Conservation (phyloP, 768 basidiomycete genomes). For the Tremella yokohamensis region DNA sequence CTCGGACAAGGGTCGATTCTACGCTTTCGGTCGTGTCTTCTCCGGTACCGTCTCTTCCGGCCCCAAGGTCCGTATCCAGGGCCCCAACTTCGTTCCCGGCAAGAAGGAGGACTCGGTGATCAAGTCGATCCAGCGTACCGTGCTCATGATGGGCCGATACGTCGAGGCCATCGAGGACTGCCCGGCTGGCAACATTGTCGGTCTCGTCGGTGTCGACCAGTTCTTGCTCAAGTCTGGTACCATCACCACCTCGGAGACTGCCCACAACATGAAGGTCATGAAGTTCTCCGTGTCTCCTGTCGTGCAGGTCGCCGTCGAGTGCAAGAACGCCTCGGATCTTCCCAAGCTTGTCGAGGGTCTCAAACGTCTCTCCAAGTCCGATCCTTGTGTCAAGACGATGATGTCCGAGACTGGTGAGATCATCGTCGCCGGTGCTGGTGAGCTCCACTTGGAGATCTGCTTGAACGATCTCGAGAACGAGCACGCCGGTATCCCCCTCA, state of each 20-base stretch:
- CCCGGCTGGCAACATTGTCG: conserved; percentile 96
- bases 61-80: conserved; percentile 98
- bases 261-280: conserved; percentile 99
- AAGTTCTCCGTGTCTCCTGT: conserved; percentile 99
- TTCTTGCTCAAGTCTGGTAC: conserved; percentile 99
- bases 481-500: conserved; percentile 98
- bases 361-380: conserved; percentile 99
- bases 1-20: conserved; percentile 99
- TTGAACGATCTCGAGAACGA: conserved; percentile 99
- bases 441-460: conserved; percentile 98
- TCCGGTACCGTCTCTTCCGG: conserved; percentile 95
- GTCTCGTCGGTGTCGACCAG: conserved; percentile 99
- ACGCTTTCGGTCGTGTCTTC: conserved; percentile 99
- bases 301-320: conserved; percentile 97
- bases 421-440: conserved; percentile 98
- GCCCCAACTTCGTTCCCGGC: conserved; percentile 96
- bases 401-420: conserved; percentile 90
- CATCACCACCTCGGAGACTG: conserved; percentile 93
- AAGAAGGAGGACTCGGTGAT: conserved; percentile 98
- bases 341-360: conserved; percentile 99
- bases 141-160: conserved; percentile 99
- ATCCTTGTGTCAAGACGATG: conserved; percentile 97
- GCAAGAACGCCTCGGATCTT: conserved; percentile 98
- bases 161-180: conserved; percentile 99
- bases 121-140: conserved; percentile 97